Percentiles rank a stretch among this genome's conserved stretches.
These are phyloP conservation scores for Ambrosiella cleistominuta DNA, from an alignment of 2,329 filamentous ascomycete species.

Conservation along the genomic window DNA sequence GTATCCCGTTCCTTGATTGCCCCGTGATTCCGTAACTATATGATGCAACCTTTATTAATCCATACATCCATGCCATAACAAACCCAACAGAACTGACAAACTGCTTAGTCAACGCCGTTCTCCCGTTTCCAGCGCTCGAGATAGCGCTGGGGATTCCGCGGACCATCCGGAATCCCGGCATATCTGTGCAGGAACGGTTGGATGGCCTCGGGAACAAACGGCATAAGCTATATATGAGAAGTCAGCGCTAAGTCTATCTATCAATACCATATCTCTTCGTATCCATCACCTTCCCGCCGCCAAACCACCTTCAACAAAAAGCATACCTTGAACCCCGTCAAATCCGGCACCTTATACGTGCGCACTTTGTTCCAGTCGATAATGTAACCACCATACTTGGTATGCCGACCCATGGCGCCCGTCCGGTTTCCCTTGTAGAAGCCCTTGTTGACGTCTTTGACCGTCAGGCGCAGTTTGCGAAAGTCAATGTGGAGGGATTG, in stretches of 20 bases:
- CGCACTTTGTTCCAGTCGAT: constrained; percentile 79
- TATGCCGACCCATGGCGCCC: constrained; percentile 73
- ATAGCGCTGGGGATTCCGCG: constrained; percentile 43
- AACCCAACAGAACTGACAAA: not conserved
- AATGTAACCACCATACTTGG: constrained; percentile 64
- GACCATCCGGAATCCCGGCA: constrained; percentile 33
- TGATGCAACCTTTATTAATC: not conserved
- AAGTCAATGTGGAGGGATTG: constrained; percentile 48
- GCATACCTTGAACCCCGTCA: constrained; percentile 54
- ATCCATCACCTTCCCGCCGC: not conserved
- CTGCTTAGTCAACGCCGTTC: constrained; percentile 40
- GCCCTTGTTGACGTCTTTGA: constrained; percentile 81
- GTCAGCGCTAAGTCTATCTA: not conserved
- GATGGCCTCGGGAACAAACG: constrained; percentile 53
- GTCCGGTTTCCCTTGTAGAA: constrained; percentile 95
- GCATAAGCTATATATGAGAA: constrained; percentile 43
- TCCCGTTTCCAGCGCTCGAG: constrained; percentile 49
- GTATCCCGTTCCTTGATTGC: not conserved
- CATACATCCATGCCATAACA: not conserved
- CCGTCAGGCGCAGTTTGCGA: constrained; percentile 65
- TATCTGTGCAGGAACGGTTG: constrained; percentile 35
- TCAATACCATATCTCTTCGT: not conserved
- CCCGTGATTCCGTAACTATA: not conserved
- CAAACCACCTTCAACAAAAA: not conserved
- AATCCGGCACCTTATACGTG: constrained; percentile 66